These are phyloP conservation scores for Cucumis hystrix DNA, from an alignment of 306 rosid species.

Conservation along the genomic window DNA sequence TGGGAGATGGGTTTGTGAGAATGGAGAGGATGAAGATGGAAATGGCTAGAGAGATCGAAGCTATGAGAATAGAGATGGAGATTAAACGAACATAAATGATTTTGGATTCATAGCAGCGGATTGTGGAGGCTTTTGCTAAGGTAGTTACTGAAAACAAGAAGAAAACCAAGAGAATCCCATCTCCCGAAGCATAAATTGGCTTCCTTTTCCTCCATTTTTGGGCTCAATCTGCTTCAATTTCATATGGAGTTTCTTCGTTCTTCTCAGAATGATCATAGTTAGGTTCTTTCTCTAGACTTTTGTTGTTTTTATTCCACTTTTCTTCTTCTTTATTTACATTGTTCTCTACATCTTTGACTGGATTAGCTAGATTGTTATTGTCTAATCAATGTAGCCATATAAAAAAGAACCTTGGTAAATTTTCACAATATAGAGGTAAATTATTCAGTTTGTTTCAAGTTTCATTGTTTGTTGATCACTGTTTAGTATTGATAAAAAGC, in stretches of 20 bases:
- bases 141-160: constrained; percentile 66
- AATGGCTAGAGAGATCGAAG: constrained; percentile 83
- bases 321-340: not conserved
- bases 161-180: constrained; percentile 41
- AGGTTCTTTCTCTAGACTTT: not conserved
- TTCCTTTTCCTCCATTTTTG: not conserved
- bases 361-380: constrained; percentile 3
- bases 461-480: not conserved
- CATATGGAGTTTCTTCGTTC: not conserved
- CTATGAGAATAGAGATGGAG: constrained; percentile 92
- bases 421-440: constrained; percentile 4
- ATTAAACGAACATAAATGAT: constrained; percentile 92
- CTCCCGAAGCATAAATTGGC: constrained; percentile 34
- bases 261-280: not conserved
- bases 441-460: not conserved
- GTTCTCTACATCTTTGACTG: not conserved
- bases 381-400: not conserved
- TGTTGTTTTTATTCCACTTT: not conserved
- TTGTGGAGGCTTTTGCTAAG: constrained; percentile 79
- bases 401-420: not conserved
- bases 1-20: constrained; percentile 91
- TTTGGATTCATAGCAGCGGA: constrained; percentile 72
- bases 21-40: constrained; percentile 97
- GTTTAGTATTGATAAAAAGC: too few relatives aligned
- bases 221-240: not conserved